Evolutionary conservation across 352 stramenopile genomes (phyloP).

Genomic region (Pythium volutum): DNA sequence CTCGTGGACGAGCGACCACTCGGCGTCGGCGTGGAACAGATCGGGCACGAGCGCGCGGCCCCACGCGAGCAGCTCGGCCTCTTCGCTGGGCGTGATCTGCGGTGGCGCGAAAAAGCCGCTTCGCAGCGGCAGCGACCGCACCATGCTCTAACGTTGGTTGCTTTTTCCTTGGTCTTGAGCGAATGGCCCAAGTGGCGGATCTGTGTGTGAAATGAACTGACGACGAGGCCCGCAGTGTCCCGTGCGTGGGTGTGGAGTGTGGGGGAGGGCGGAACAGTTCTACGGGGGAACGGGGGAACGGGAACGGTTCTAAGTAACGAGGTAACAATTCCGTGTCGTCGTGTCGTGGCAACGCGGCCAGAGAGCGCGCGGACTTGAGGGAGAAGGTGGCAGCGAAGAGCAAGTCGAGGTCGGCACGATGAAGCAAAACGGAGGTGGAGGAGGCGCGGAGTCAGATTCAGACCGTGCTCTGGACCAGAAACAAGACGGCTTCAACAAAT

Average conservation of each 20-base stretch:
- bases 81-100: constrained; percentile 55
- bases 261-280: not conserved
- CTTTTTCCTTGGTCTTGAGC: too few species aligned
- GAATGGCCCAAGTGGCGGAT: not conserved
- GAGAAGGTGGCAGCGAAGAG: not conserved
- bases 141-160: too few species aligned
- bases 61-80: constrained; percentile 70
- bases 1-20: constrained; percentile 76
- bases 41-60: constrained; percentile 67
- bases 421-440: not conserved
- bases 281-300: too few species aligned
- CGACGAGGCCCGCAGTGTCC: constrained; percentile 9
- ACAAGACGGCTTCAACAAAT: not conserved
- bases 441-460: constrained; percentile 3
- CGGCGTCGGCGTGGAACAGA: constrained; percentile 62
- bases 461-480: not conserved
- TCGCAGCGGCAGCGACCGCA: constrained; percentile 73
- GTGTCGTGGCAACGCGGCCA: constrained; percentile 1
- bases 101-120: constrained; percentile 73
- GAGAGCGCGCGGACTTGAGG: not conserved
- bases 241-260: too few species aligned
- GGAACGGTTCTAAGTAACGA: too few species aligned
- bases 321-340: constrained; percentile 3
- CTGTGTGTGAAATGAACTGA: constrained; percentile 15
- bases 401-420: not conserved